A percentile compares a stretch with the other conserved stretches of the same genome.
Conservation (phyloP, 208 protist species). For the Herpetomonas tarakana region DNA sequence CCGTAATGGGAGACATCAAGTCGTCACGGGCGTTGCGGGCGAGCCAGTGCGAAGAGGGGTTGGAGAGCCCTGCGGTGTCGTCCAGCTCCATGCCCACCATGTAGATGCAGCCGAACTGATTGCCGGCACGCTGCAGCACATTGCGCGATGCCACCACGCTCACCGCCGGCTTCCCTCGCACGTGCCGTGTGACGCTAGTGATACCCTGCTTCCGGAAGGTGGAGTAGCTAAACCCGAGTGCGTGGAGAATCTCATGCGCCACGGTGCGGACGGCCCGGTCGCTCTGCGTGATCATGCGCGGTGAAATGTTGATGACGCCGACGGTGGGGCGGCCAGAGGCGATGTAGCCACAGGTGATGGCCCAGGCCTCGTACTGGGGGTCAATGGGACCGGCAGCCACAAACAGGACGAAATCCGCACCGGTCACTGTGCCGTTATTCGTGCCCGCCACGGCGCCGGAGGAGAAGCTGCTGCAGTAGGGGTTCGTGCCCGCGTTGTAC, state of each 20-base stretch:
- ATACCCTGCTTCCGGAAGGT: too few relatives aligned
- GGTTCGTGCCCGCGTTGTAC: slow-evolving; percentile 2
- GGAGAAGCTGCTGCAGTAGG: slow-evolving; percentile 15
- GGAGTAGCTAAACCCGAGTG: slow-evolving; percentile 36
- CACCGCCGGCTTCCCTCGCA: too few relatives aligned
- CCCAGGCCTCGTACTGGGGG: slow-evolving; percentile 9
- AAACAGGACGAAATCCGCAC: slow-evolving; percentile 31
- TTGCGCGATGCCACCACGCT: too few relatives aligned
- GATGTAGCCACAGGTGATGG: slow-evolving; percentile 17
- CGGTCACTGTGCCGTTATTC: background rate
- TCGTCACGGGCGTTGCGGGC: slow-evolving; percentile 47
- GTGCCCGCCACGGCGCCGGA: slow-evolving; percentile 10
- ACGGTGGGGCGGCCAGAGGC: slow-evolving; percentile 8
- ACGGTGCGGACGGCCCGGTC: slow-evolving; percentile 11
- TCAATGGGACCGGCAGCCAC: slow-evolving; percentile 11
- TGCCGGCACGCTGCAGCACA: too few relatives aligned
- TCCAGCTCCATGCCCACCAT: slow-evolving; percentile 45
- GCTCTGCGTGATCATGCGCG: slow-evolving; percentile 5
- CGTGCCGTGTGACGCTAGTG: too few relatives aligned
- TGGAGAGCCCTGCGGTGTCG: slow-evolving; percentile 27
- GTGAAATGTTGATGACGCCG: slow-evolving; percentile 29
- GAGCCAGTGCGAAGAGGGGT: slow-evolving; percentile 53
- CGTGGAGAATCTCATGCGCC: slow-evolving; percentile 59
- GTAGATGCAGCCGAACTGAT: slow-evolving; percentile 41
- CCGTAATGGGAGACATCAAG: slow-evolving; percentile 36